Conservation (phyloP, 1,139 yeast genomes). For the Pichia sp. region DNA sequence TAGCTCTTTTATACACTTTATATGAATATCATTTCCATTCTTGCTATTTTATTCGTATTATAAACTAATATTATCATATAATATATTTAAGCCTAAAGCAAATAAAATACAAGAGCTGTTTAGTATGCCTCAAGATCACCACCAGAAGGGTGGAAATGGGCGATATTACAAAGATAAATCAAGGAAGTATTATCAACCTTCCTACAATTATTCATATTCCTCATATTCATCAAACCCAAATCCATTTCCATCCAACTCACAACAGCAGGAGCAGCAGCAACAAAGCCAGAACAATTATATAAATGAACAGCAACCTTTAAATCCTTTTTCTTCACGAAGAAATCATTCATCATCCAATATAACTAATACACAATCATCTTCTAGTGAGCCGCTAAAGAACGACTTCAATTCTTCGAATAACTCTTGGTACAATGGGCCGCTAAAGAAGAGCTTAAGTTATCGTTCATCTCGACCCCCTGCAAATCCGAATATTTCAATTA, state of each 20-base stretch:
- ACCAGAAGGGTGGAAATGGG: slow-evolving; percentile 16
- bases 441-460: slow-evolving; percentile 1
- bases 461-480: slow-evolving; percentile 11
- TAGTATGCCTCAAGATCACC: slow-evolving; percentile 20
- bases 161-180: slow-evolving; percentile 23
- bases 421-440: slow-evolving; percentile 2
- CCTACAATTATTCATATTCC: slow-evolving; percentile 12
- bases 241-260: slow-evolving; percentile 19
- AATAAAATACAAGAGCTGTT: not conserved
- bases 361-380: not conserved
- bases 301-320: slow-evolving; percentile 6
- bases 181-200: slow-evolving; percentile 18
- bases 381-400: not conserved
- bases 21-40: not conserved
- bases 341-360: slow-evolving; percentile 12
- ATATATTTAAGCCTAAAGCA: not conserved
- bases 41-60: not conserved
- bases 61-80: not conserved
- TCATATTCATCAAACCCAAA: slow-evolving; percentile 19
- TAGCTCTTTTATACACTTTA: not conserved
- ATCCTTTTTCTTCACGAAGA: slow-evolving; percentile 25
- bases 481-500: not conserved
- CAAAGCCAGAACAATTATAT: not conserved
- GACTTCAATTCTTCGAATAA: not conserved
- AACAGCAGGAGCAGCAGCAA: slow-evolving; percentile 7